Base-by-base conservation (phyloP, 2,329 filamentous ascomycete species). In the Podosphaera fusca region DNA sequence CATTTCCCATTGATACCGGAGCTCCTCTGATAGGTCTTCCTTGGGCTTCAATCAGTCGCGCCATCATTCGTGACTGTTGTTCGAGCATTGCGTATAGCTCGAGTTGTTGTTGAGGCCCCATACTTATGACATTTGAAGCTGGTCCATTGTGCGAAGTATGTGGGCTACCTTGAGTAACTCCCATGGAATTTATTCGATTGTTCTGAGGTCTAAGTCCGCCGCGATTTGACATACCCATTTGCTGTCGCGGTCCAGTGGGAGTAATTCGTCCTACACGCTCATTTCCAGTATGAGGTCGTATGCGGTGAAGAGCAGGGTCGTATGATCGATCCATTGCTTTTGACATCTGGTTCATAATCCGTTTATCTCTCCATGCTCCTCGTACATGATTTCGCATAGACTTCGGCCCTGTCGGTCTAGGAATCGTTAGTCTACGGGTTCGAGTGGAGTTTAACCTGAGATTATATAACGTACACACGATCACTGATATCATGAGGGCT, bases 381-480 rank as follows among this genome's bases (percentile, higher is more conserved):
- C 59, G 67, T 59, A 64, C 70, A 56, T 67, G 70, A 67, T 84
- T 87, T 66, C 92, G 85, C 88, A 96, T 95, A 38, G 89, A 88
- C 69, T 89, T 92, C 21, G 92, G 92, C 58, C 90, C 92, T 55
- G 88, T 96, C 8, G 92, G 92, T 66, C 90, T 95, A 65, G 59
- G 35, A 42, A 47, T 46, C 58, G 71, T 78, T 70, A 78, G 73
- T 66, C 62, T 58, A n/a, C 6, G 10, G 35, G 35, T 31, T 45
- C 51, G 61, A 51, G 50, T 58, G 2, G 40, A 40, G 9, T 40
- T 63, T 51, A 33, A 38, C 52, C 53, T 55, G 46, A 36, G 36
- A 38, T 35, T 61, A 38, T n/a, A 36, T 29, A 34, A 54, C 51
- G 29, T 54, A 54, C 51, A 54, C 51, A 40, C 36, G 36, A 40